phyloP scores from a whole-genome alignment of 2,329 filamentous ascomycete species.

The Arthrobotrys sphaeroides region DNA sequence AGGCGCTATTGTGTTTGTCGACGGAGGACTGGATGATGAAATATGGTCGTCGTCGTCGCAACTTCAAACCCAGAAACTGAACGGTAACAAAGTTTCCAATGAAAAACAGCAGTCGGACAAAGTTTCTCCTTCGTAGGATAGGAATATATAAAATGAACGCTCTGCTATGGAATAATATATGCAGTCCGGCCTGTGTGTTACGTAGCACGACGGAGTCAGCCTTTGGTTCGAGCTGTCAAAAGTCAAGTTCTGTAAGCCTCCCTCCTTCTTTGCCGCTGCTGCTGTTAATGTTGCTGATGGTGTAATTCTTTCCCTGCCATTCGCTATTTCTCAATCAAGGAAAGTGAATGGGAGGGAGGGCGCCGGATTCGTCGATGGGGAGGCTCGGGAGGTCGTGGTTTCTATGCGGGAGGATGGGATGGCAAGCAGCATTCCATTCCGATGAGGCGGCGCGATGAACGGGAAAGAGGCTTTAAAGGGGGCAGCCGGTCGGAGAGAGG shows the following conservation, averaged over 20 bases:
- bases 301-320: neutral
- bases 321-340: neutral
- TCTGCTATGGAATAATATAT: neutral
- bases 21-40: too few species aligned
- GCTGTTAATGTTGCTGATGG: too few species aligned
- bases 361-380: neutral
- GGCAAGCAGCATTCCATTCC: conserved; percentile 43
- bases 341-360: neutral
- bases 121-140: too few species aligned
- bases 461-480: conserved; percentile 3
- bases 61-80: conserved; percentile 16
- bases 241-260: conserved; percentile 6
- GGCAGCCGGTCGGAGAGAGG: neutral
- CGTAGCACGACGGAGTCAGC: conserved; percentile 2
- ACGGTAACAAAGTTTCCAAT: too few species aligned
- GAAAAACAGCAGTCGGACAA: neutral
- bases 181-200: neutral
- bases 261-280: neutral
- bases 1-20: neutral
- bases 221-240: neutral
- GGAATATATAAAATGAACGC: neutral
- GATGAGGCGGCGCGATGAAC: neutral
- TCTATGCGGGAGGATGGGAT: conserved; percentile 4
- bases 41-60: conserved; percentile 23
- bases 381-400: neutral